Percentiles rank a stretch among this genome's conserved stretches.
phyloP scores from a whole-genome alignment of 176 grass and related monocot genomes.

The Hyparrhenia diplandra region DNA sequence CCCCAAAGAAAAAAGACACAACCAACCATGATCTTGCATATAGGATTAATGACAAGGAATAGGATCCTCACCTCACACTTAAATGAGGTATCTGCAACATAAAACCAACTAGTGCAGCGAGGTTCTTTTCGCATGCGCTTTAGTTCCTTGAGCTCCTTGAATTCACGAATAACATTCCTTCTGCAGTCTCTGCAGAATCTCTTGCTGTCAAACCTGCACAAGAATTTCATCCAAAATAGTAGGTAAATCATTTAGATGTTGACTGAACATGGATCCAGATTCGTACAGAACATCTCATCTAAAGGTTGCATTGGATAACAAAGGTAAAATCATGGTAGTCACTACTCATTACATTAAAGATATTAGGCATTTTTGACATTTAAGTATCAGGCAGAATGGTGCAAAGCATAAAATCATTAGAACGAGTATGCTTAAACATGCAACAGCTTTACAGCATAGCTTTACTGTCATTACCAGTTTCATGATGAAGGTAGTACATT shows the following conservation, averaged over 20 bases:
- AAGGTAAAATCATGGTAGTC: background rate
- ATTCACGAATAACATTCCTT: slow-evolving; percentile 90
- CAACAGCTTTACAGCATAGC: background rate
- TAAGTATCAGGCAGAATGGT: background rate
- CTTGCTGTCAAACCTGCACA: slow-evolving; percentile 89
- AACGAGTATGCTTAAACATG: background rate
- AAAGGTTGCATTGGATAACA: background rate
- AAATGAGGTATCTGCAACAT: slow-evolving; percentile 75
- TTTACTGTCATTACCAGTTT: background rate
- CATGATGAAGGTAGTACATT: background rate
- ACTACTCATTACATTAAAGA: background rate
- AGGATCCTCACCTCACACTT: slow-evolving; percentile 55
- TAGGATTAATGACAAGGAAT: background rate
- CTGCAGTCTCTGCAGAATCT: slow-evolving; percentile 93
- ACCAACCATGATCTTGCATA: background rate
- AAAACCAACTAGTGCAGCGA: slow-evolving; percentile 81
- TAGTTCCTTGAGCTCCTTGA: slow-evolving; percentile 91
- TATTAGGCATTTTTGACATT: background rate
- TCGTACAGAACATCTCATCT: background rate
- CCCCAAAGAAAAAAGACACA: background rate
- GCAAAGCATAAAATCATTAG: background rate
- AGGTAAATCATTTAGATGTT: slow-evolving; percentile 11
- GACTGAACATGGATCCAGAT: background rate
- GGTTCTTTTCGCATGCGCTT: slow-evolving; percentile 71
- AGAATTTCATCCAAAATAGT: slow-evolving; percentile 18